Evolutionary conservation across 1,284 basidiomycete genomes (phyloP), one percentile per base, ranked within the genome.

Genomic region (Psilocybe mexicana): DNA sequence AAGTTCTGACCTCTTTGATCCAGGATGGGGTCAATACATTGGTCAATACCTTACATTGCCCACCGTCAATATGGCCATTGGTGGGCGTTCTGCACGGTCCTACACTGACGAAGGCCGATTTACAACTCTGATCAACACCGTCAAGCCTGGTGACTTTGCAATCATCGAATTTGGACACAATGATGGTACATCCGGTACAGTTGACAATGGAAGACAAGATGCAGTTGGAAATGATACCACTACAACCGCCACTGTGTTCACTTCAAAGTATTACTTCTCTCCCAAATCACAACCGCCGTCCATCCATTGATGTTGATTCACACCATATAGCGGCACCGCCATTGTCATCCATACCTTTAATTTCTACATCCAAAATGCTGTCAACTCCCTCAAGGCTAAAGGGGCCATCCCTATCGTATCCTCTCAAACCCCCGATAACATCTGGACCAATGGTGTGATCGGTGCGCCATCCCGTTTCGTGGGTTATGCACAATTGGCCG

Each of bases 401-500:
- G 80, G 79, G 14, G 79, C 74, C 28, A 76, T 73, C 33, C 72
- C 75, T 28, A 80, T 83, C 58, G 68, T 81, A 28, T 78, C 77
- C 18, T 75, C 76, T n/a, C 76, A 79, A 62, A 82, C 80, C 3
- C 80, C 80, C 2, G 69, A 76, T 63, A 78, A 82, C 64, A 72
- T 73, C 28, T 81, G 79, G 76, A 65, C 70, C 11, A 70, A 70
- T 51, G 68, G 65, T 43, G 65, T 66, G 28, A 75, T 79, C 43
- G 65, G 65, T 33, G 67, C 74, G 14, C 70, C 72, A 26, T 69
- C 73, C 25, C 73, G 80, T 10, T 83, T 82, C 61, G 79, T 80
- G 25, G 70, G 67, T 1, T 82, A 82, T 61, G 79, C 80, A 1
- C 64, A 75, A 58, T 69, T 70, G 10, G 72, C 72, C 7, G 78